Percentiles rank a stretch among this genome's conserved stretches.
Evolutionary conservation across 768 basidiomycete genomes (phyloP).

Genomic region (Suillus alpinus): DNA sequence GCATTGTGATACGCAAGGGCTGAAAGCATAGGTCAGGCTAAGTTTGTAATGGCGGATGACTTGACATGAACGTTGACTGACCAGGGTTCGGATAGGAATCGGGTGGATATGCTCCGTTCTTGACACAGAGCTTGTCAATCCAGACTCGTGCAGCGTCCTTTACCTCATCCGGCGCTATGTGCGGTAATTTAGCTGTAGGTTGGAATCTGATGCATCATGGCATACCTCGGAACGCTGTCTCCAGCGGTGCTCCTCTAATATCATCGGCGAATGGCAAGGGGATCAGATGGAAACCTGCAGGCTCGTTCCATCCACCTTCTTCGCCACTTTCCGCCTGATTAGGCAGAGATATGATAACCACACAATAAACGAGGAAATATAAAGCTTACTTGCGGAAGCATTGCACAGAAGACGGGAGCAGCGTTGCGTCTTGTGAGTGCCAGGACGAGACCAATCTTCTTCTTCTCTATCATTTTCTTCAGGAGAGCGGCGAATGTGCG

Average conservation of each 20-base stretch:
- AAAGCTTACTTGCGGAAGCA: constrained; percentile 78
- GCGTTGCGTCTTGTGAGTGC: constrained; percentile 67
- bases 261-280: constrained; percentile 95
- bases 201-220: background rate
- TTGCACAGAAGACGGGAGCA: constrained; percentile 75
- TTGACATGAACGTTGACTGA: constrained; percentile 33
- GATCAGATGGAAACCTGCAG: constrained; percentile 91
- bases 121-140: constrained; percentile 77
- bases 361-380: background rate
- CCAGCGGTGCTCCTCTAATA: constrained; percentile 74
- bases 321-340: constrained; percentile 66
- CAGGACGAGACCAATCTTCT: constrained; percentile 79
- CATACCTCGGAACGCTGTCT: constrained; percentile 61
- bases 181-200: constrained; percentile 6
- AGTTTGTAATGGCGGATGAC: background rate
- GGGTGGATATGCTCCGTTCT: constrained; percentile 80
- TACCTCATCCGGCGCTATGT: constrained; percentile 63
- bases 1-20: constrained; percentile 87
- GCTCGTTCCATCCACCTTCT: constrained; percentile 73
- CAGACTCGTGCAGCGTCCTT: constrained; percentile 66
- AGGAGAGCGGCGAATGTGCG: constrained; percentile 88
- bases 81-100: constrained; percentile 91
- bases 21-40: constrained; percentile 26
- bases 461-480: constrained; percentile 75
- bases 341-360: background rate